These are phyloP conservation scores for Claviceps humidiphila DNA, from an alignment of 2,329 filamentous ascomycete genomes.

Conservation along the genomic window DNA sequence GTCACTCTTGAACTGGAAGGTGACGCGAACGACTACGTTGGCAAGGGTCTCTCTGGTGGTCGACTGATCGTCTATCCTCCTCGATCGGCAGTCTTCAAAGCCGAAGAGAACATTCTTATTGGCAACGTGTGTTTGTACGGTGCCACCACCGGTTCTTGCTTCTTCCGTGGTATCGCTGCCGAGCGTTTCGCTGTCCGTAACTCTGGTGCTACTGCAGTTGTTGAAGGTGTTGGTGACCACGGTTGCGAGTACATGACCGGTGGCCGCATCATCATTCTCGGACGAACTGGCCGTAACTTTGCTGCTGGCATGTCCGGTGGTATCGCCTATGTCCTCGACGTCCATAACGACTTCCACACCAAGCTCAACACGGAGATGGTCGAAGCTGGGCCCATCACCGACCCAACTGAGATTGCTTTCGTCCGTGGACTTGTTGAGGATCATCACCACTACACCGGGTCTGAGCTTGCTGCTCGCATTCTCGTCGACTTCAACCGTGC, in stretches of 20 bases:
- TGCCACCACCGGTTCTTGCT: constrained; percentile 79
- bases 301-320: constrained; percentile 97
- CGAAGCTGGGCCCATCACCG: constrained; percentile 70
- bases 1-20: constrained; percentile 91
- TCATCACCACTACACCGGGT: constrained; percentile 95
- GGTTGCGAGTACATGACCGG: constrained; percentile 99
- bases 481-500: constrained; percentile 92
- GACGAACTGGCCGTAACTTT: constrained; percentile 88
- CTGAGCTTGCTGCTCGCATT: constrained; percentile 83
- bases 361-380: constrained; percentile 99
- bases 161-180: constrained; percentile 92
- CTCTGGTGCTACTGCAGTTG: constrained; percentile 89
- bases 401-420: constrained; percentile 79
- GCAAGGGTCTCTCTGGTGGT: constrained; percentile 88
- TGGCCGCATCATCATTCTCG: constrained; percentile 76
- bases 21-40: constrained; percentile 93
- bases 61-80: constrained; percentile 89
- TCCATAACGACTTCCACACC: constrained; percentile 74
- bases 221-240: constrained; percentile 92
- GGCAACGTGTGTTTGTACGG: constrained; percentile 94
- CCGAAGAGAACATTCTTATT: constrained; percentile 87
- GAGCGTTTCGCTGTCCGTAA: constrained; percentile 96
- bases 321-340: constrained; percentile 88
- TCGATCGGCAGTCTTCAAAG: constrained; percentile 80
- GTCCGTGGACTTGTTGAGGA: constrained; percentile 87